A percentile compares a stretch with the other conserved stretches of the same genome.
Conservation (phyloP, 2,329 filamentous ascomycete species). For the Alternaria triticimaculans region DNA sequence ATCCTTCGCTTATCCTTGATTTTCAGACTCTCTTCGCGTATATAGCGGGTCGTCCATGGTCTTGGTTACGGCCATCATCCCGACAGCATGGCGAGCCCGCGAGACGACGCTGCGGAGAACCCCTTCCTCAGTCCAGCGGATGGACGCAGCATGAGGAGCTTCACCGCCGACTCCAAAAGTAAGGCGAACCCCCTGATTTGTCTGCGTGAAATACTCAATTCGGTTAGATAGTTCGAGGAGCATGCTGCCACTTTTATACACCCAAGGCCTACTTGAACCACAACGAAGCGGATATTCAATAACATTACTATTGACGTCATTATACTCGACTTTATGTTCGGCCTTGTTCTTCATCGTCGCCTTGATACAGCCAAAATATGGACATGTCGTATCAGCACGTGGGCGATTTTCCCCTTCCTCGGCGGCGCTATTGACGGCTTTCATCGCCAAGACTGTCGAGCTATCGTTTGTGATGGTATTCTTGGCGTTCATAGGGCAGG, state of each 20-base stretch:
- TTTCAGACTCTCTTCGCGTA: not conserved
- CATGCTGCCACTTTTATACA: slow-evolving; percentile 8
- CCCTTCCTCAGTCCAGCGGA: slow-evolving; percentile 11
- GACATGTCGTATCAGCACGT: slow-evolving; percentile 57
- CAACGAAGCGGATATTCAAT: slow-evolving; percentile 6
- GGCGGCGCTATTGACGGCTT: slow-evolving; percentile 67
- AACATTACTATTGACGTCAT: slow-evolving; percentile 48
- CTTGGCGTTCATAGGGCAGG: slow-evolving; percentile 73
- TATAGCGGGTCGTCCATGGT: not conserved
- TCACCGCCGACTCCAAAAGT: slow-evolving; percentile 4
- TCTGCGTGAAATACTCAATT: not conserved
- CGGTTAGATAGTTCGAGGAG: slow-evolving; percentile 7
- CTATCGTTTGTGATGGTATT: slow-evolving; percentile 76
- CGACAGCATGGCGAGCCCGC: slow-evolving; percentile 4
- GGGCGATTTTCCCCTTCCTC: slow-evolving; percentile 63
- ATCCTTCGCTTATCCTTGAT: not conserved
- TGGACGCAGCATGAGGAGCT: not conserved
- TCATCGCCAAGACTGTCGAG: slow-evolving; percentile 76
- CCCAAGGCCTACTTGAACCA: slow-evolving; percentile 6
- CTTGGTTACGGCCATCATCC: not conserved
- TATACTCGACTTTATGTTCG: slow-evolving; percentile 67
- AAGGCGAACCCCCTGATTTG: not conserved
- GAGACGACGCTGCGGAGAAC: not conserved
- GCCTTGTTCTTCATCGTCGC: slow-evolving; percentile 67
- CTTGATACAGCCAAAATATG: slow-evolving; percentile 66